Percentiles rank a stretch among this genome's conserved stretches.
Conservation (phyloP, 2,329 filamentous ascomycete species). For the Endothia cerciana region DNA sequence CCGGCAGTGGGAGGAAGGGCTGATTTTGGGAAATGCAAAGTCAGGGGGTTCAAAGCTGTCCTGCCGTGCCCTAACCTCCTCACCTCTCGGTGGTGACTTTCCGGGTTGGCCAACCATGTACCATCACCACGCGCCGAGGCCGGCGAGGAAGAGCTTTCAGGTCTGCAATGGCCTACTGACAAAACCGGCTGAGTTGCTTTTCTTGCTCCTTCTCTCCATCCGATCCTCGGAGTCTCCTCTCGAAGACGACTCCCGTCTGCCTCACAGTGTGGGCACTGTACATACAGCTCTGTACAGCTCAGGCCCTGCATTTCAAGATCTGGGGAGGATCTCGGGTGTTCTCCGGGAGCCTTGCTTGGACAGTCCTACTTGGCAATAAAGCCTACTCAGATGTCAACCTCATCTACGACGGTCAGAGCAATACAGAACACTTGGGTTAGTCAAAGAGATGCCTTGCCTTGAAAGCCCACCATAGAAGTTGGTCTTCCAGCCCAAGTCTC, state of each 20-base stretch:
- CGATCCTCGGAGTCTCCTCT: background rate
- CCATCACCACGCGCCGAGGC: constrained; percentile 3
- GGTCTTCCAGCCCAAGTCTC: background rate
- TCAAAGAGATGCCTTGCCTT: background rate
- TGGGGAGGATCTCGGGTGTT: background rate
- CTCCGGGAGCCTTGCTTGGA: background rate
- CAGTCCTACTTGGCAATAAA: background rate
- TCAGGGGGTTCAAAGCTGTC: background rate
- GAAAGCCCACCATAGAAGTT: background rate
- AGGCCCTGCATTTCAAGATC: constrained; percentile 4
- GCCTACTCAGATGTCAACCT: background rate
- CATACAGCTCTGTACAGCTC: too few relatives aligned
- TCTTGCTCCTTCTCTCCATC: background rate
- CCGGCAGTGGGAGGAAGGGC: constrained; percentile 4
- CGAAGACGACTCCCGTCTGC: background rate
- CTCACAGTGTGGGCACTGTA: background rate
- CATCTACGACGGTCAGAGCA: background rate
- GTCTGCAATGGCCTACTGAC: background rate
- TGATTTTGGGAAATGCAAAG: constrained; percentile 13
- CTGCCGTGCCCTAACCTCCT: background rate
- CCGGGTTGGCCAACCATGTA: background rate
- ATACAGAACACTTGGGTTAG: background rate
- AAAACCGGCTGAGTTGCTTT: background rate
- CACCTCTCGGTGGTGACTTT: background rate
- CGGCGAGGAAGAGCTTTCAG: too few relatives aligned